These are phyloP conservation scores for Trichoderma sp. DNA, from an alignment of 2,329 filamentous ascomycete species.

Conservation along the genomic window DNA sequence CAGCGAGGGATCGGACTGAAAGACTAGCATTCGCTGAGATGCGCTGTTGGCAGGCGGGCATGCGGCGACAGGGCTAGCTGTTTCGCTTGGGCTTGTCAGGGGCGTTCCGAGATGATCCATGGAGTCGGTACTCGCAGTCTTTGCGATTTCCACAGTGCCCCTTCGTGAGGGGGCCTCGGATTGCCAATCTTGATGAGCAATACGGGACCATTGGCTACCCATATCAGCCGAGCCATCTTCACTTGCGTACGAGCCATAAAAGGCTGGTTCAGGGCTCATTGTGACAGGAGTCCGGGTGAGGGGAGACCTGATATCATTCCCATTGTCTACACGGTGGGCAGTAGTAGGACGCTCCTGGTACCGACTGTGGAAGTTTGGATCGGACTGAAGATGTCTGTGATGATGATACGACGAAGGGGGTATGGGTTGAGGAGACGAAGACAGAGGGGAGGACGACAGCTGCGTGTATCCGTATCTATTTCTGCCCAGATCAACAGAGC, in stretches of 20 bases:
- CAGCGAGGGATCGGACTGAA: conserved; percentile 62
- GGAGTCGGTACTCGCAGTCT: conserved; percentile 53
- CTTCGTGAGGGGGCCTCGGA: conserved; percentile 37
- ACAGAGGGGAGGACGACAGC: conserved; percentile 38
- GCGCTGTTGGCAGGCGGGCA: conserved; percentile 40
- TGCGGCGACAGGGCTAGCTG: conserved; percentile 47
- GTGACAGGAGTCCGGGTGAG: background rate
- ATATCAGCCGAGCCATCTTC: conserved; percentile 21
- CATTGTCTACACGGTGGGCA: conserved; percentile 40
- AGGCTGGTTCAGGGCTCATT: conserved; percentile 4
- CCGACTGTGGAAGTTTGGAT: conserved; percentile 41
- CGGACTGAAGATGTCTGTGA: conserved; percentile 43
- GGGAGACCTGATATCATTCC: background rate
- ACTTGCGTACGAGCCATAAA: background rate
- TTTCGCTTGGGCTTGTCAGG: conserved; percentile 54
- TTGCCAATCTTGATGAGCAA: conserved; percentile 43
- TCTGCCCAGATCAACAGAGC: conserved; percentile 42
- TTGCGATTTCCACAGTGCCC: conserved; percentile 43
- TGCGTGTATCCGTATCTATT: conserved; percentile 27
- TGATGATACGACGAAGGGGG: conserved; percentile 29
- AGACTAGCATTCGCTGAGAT: conserved; percentile 49
- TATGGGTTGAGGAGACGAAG: conserved; percentile 38
- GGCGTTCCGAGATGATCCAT: conserved; percentile 49
- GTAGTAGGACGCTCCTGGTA: conserved; percentile 47
- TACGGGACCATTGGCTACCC: conserved; percentile 32